A percentile compares a stretch with the other conserved stretches of the same genome.
Conservation (phyloP, 2,329 filamentous ascomycete species). For the Botrytis hyacinthi region DNA sequence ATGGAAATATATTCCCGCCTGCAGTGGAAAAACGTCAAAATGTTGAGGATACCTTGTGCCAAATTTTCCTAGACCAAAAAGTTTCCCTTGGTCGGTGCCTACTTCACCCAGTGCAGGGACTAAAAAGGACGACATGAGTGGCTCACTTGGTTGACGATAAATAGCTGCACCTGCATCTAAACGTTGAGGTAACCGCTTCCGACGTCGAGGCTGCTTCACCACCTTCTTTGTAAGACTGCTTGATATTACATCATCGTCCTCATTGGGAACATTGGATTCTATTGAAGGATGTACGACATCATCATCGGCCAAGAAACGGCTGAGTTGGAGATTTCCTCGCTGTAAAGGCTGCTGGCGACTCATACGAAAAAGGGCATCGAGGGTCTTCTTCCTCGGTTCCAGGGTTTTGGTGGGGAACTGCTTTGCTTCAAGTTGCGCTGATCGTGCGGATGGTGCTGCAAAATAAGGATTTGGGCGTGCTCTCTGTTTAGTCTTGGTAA, state of each 20-base stretch:
- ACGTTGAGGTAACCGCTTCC: constrained; percentile 34
- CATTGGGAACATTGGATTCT: constrained; percentile 3
- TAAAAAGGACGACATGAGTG: constrained; percentile 32
- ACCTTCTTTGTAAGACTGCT: neutral
- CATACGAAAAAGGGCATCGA: constrained; percentile 55
- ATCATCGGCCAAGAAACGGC: constrained; percentile 39
- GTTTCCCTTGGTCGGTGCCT: constrained; percentile 38
- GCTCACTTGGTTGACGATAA: constrained; percentile 39
- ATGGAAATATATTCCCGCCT: constrained; percentile 57
- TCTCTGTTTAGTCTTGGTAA: neutral
- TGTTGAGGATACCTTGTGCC: constrained; percentile 60
- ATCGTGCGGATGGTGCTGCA: constrained; percentile 39
- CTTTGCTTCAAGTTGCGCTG: constrained; percentile 56
- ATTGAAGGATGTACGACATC: constrained; percentile 24
- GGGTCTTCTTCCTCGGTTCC: constrained; percentile 49
- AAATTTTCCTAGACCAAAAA: constrained; percentile 58
- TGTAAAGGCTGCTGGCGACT: constrained; percentile 38
- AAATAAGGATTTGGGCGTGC: constrained; percentile 24
- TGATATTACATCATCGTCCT: neutral
- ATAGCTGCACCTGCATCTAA: constrained; percentile 37
- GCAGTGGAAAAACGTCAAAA: constrained; percentile 61
- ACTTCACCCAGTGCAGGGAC: constrained; percentile 29
- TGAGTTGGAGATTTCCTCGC: constrained; percentile 40
- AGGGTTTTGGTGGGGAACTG: constrained; percentile 44
- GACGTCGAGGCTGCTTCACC: constrained; percentile 17